Conservation (phyloP, 768 basidiomycete genomes). For the Cystofilobasidium capitatum region DNA sequence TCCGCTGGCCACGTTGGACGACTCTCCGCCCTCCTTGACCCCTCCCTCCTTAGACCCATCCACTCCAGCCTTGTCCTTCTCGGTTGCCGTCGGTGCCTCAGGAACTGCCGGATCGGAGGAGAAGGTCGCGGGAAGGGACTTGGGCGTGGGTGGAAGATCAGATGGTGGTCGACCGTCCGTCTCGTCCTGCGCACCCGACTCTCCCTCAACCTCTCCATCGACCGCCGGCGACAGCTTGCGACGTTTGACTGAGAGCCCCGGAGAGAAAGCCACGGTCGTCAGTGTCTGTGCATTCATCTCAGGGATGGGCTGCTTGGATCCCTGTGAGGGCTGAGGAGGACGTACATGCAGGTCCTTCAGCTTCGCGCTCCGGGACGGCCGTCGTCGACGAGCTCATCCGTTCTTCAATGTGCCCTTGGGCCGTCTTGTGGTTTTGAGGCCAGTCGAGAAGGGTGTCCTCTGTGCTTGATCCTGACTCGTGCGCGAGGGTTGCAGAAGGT, state of each 20-base stretch:
- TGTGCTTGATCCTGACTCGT: too few relatives aligned
- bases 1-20: not conserved
- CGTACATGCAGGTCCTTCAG: not conserved
- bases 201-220: too few relatives aligned
- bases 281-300: not conserved
- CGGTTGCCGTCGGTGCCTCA: not conserved
- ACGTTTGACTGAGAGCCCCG: not conserved
- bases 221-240: slow-evolving; percentile 2
- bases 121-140: not conserved
- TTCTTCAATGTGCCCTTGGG: too few relatives aligned
- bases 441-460: too few relatives aligned
- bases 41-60: too few relatives aligned
- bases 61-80: not conserved
- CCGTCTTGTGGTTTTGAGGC: too few relatives aligned
- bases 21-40: too few relatives aligned
- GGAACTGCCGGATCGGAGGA: not conserved
- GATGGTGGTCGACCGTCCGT: not conserved
- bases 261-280: not conserved
- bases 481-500: too few relatives aligned
- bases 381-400: slow-evolving; percentile 5
- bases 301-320: not conserved
- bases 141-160: not conserved
- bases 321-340: not conserved
- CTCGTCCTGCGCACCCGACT: too few relatives aligned
- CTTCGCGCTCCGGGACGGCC: not conserved